Percentiles rank a stretch among this genome's conserved stretches.
These are phyloP conservation scores for Aspergillus hiratsukae DNA, from an alignment of 2,329 filamentous ascomycete species.

Conservation along the genomic window DNA sequence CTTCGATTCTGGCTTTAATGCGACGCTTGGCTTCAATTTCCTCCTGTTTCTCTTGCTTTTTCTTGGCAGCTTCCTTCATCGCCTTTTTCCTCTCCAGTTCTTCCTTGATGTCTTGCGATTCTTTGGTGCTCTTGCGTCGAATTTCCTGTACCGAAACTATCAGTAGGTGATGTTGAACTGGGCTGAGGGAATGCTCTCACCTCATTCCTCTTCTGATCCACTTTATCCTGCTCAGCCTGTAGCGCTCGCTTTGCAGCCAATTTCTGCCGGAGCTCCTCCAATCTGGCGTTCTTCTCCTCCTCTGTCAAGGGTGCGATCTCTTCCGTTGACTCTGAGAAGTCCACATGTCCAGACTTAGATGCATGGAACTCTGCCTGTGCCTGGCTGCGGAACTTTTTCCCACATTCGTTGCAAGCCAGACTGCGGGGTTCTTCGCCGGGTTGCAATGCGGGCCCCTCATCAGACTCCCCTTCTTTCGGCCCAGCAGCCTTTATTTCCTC, in stretches of 20 bases:
- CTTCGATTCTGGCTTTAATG: conserved; percentile 90
- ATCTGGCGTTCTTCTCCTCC: conserved; percentile 78
- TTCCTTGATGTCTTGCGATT: conserved; percentile 85
- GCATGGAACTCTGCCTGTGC: conserved; percentile 86
- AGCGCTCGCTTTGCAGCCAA: conserved; percentile 67
- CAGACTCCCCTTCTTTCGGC: conserved; percentile 49
- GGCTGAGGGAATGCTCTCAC: conserved; percentile 37
- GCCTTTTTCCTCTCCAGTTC: conserved; percentile 83
- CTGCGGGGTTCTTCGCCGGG: conserved; percentile 70
- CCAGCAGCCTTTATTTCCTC: conserved; percentile 68
- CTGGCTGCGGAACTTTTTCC: conserved; percentile 80
- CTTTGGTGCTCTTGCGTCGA: conserved; percentile 82
- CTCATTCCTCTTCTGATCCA: conserved; percentile 81
- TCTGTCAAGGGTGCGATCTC: conserved; percentile 87
- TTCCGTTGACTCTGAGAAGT: conserved; percentile 91
- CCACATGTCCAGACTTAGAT: conserved; percentile 80
- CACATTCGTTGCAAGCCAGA: conserved; percentile 90
- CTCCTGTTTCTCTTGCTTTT: conserved; percentile 80
- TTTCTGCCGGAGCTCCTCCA: conserved; percentile 69
- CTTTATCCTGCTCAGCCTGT: conserved; percentile 68
- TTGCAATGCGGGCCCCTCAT: conserved; percentile 62
- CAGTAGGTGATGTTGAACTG: neutral
- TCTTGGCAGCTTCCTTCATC: conserved; percentile 82
- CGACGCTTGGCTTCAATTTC: conserved; percentile 82
- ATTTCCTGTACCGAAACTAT: conserved; percentile 48